A percentile compares a stretch with the other conserved stretches of the same genome.
Conservation (phyloP, 164 flowering plant genomes). For the Tinospora cordifolia region DNA sequence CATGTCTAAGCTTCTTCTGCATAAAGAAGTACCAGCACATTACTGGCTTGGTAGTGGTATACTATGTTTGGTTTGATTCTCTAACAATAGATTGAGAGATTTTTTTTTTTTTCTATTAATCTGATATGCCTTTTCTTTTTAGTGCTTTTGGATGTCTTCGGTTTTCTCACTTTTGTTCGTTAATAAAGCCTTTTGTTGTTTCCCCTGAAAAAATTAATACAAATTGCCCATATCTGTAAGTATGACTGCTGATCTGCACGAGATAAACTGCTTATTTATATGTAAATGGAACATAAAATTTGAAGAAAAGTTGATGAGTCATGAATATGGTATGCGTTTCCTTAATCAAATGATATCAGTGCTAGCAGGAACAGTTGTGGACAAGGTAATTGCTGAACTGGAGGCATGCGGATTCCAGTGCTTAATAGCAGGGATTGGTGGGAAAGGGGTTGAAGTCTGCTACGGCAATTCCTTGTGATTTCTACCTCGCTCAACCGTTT, state of each 20-base stretch:
- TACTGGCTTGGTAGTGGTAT: too few relatives aligned
- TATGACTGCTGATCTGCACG: too few relatives aligned
- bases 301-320: not conserved
- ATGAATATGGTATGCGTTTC: slow-evolving; percentile 8
- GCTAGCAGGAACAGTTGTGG: slow-evolving; percentile 48
- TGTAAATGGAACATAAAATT: too few relatives aligned
- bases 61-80: too few relatives aligned
- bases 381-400: slow-evolving; percentile 66
- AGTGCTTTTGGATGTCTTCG: not conserved
- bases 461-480: slow-evolving; percentile 33
- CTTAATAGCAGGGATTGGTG: slow-evolving; percentile 65
- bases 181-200: too few relatives aligned
- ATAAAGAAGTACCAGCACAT: too few relatives aligned
- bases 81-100: too few relatives aligned
- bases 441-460: slow-evolving; percentile 60
- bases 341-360: slow-evolving; percentile 51
- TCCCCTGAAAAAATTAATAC: too few relatives aligned
- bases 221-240: too few relatives aligned
- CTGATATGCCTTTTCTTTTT: too few relatives aligned
- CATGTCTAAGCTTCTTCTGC: too few relatives aligned
- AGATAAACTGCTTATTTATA: not conserved
- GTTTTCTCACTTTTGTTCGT: not conserved
- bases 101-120: too few relatives aligned
- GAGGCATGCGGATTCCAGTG: slow-evolving; percentile 84
- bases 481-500: not conserved